phyloP scores from a whole-genome alignment of 441 rosid species.

The Pelargonium citronellum region DNA sequence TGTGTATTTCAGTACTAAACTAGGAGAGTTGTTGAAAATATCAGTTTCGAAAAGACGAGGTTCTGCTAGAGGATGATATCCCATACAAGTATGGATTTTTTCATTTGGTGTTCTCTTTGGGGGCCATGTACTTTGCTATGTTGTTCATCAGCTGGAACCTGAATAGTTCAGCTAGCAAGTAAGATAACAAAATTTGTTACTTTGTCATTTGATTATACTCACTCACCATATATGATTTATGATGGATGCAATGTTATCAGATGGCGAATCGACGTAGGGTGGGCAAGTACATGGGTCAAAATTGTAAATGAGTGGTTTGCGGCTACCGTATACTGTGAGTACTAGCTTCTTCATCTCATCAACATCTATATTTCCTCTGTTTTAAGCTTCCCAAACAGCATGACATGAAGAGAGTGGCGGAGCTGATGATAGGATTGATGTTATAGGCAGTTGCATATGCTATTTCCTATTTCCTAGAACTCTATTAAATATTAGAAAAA shows the following conservation, averaged over 20 bases:
- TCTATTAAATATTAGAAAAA: no score
- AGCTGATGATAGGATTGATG: no score
- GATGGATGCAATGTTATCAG: constrained; percentile 25
- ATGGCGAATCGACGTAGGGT: constrained; percentile 89
- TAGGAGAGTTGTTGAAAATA: background rate
- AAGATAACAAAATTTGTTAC: constrained; percentile 17
- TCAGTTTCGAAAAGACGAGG: constrained; percentile 59
- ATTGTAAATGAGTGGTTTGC: constrained; percentile 86
- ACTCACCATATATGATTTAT: no score
- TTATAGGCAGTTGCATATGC: no score
- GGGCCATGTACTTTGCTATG: constrained; percentile 93
- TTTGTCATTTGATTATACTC: no score
- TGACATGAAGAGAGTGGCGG: no score
- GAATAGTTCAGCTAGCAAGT: constrained; percentile 47
- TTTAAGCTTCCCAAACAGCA: no score
- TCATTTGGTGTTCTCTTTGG: constrained; percentile 74
- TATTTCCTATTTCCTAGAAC: no score
- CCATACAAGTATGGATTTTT: constrained; percentile 75
- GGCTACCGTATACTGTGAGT: constrained; percentile 68
- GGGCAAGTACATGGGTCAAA: constrained; percentile 94
- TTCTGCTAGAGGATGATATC: constrained; percentile 48
- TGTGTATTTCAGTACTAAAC: background rate
- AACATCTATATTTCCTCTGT: no score
- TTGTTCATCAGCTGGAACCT: constrained; percentile 87
- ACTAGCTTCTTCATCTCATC: background rate